Evolutionary conservation across 495 filamentous ascomycete genomes (phyloP).

Genomic region (Aspergillus steynii): DNA sequence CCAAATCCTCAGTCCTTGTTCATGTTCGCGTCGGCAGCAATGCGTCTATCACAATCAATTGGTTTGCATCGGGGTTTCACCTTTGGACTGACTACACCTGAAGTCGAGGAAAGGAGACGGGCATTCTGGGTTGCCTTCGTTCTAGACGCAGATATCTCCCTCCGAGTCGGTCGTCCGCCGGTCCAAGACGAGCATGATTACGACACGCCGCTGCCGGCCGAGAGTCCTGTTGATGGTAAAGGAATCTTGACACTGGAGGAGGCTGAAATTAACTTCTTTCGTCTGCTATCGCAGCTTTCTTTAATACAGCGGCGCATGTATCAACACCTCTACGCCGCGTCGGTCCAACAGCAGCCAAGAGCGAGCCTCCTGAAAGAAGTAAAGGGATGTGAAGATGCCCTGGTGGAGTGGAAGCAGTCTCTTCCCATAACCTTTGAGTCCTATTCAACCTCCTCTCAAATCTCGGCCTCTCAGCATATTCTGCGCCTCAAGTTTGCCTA

Average conservation of each 20-base stretch:
- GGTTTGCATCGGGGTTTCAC: conserved; percentile 20
- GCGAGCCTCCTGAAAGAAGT: conserved; percentile 10
- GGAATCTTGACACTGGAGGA: conserved; percentile 15
- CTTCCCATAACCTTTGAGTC: background rate
- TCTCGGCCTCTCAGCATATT: conserved; percentile 9
- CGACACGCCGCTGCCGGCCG: conserved; percentile 15
- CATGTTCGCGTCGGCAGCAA: conserved; percentile 21
- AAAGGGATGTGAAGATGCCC: conserved; percentile 12
- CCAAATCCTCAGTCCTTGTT: conserved; percentile 25
- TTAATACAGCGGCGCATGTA: conserved; percentile 19
- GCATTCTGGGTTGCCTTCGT: conserved; percentile 28
- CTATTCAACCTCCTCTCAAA: background rate
- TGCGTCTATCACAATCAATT: conserved; percentile 25
- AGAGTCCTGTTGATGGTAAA: conserved; percentile 14
- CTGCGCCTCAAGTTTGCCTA: conserved; percentile 20
- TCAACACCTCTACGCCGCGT: conserved; percentile 14
- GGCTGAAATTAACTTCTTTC: conserved; percentile 16
- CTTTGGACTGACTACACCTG: conserved; percentile 8
- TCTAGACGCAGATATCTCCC: conserved; percentile 25
- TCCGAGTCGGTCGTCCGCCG: conserved; percentile 17
- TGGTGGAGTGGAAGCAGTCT: conserved; percentile 17
- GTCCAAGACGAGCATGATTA: conserved; percentile 21
- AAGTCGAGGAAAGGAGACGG: conserved; percentile 22
- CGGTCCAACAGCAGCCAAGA: conserved; percentile 1
- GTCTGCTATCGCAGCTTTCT: conserved; percentile 17